These are phyloP conservation scores for Boletus semigastroideus DNA, from an alignment of 1,284 basidiomycete genomes.

Conservation along the genomic window DNA sequence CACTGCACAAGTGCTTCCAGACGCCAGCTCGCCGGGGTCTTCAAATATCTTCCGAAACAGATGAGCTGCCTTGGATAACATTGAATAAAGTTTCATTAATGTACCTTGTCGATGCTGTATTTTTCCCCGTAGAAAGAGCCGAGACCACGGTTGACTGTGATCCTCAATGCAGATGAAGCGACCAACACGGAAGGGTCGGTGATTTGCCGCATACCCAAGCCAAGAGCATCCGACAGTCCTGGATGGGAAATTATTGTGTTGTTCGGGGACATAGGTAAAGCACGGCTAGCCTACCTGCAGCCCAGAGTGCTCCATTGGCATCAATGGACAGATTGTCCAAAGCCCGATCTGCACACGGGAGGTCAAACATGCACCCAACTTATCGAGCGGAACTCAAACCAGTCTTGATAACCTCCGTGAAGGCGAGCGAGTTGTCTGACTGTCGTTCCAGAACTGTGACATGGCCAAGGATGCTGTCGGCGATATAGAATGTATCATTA, in stretches of 20 bases:
- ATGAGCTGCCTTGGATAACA: slow-evolving; percentile 6
- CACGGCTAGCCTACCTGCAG: slow-evolving; percentile 42
- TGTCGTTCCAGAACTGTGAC: slow-evolving; percentile 56
- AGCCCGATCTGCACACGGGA: slow-evolving; percentile 38
- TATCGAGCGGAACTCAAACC: slow-evolving; percentile 33
- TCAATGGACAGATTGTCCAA: slow-evolving; percentile 62
- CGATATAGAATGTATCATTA: slow-evolving; percentile 61
- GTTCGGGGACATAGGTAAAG: neutral
- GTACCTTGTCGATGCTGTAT: slow-evolving; percentile 59
- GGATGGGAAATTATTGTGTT: neutral
- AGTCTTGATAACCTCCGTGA: slow-evolving; percentile 45
- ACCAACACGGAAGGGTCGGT: slow-evolving; percentile 37
- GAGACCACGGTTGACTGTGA: slow-evolving; percentile 51
- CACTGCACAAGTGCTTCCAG: slow-evolving; percentile 53
- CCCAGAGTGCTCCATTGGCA: slow-evolving; percentile 55
- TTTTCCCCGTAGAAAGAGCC: slow-evolving; percentile 63
- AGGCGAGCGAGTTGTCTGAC: slow-evolving; percentile 51
- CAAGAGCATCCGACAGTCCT: slow-evolving; percentile 34
- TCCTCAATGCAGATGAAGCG: slow-evolving; percentile 50
- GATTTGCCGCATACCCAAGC: slow-evolving; percentile 37
- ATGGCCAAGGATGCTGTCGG: slow-evolving; percentile 39
- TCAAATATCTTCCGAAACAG: slow-evolving; percentile 51
- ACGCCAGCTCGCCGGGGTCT: slow-evolving; percentile 55
- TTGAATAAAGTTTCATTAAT: slow-evolving; percentile 1
- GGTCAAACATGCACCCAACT: neutral